These are phyloP conservation scores for Rhododendron kiyosumense DNA, from an alignment of 148 eudicot species.

Conservation along the genomic window DNA sequence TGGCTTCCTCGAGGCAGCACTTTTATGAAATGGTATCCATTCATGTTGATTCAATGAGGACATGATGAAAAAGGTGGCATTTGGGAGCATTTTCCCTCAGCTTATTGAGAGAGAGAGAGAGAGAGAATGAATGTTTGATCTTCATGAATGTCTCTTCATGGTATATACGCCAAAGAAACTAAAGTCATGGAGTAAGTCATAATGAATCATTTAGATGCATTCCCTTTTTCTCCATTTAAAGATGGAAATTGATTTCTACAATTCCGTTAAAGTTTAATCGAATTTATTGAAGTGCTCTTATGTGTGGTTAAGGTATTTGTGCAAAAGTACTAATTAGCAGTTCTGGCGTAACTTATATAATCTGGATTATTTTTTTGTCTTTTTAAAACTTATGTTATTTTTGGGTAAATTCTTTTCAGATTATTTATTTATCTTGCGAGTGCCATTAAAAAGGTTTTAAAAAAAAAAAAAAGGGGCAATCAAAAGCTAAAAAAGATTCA, in stretches of 20 bases:
- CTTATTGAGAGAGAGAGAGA: neutral
- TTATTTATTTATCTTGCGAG: too few species aligned
- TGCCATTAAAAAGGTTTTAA: neutral
- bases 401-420: neutral
- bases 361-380: neutral
- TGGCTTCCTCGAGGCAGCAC: constrained; percentile 5
- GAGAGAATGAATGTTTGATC: neutral
- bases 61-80: constrained; percentile 13
- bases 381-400: too few species aligned
- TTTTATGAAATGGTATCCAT: constrained; percentile 7
- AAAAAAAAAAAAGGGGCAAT: too few species aligned
- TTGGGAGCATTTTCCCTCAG: constrained; percentile 9
- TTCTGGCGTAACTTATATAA: neutral
- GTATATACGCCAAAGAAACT: neutral
- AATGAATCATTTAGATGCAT: neutral
- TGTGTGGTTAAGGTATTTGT: too few species aligned
- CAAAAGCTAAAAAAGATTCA: neutral
- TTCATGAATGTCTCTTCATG: neutral
- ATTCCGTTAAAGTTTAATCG: neutral
- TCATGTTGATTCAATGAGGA: constrained; percentile 3
- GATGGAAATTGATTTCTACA: too few species aligned
- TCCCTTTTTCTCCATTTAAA: neutral
- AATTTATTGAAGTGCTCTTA: neutral
- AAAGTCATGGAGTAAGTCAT: neutral
- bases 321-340: too few species aligned